Conservation (phyloP, 108 stramenopile species). For the Licmophora abbreviata region DNA sequence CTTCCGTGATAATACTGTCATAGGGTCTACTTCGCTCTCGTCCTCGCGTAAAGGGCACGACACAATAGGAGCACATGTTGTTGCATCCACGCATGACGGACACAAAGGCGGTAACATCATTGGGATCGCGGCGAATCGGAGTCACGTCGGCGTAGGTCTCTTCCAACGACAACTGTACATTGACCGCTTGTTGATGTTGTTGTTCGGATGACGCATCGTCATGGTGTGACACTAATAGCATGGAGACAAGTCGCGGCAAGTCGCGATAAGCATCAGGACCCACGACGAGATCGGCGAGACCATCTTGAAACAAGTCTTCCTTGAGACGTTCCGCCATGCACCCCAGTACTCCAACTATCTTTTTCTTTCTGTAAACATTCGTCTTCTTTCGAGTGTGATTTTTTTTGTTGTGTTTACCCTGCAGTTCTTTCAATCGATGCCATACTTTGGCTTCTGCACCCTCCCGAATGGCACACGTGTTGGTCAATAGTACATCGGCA, state of each 20-base stretch:
- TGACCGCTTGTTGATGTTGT: constrained; percentile 50
- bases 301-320: constrained; percentile 79
- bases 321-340: constrained; percentile 99
- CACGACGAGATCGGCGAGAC: constrained; percentile 87
- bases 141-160: constrained; percentile 98
- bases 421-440: constrained; percentile 70
- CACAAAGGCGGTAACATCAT: constrained; percentile 80
- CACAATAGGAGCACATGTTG: constrained; percentile 96
- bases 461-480: constrained; percentile 99
- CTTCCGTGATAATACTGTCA: constrained; percentile 83
- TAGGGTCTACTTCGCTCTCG: constrained; percentile 90
- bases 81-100: constrained; percentile 97
- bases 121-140: constrained; percentile 63
- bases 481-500: constrained; percentile 85
- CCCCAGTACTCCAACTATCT: constrained; percentile 93
- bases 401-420: constrained; percentile 20
- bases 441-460: constrained; percentile 96
- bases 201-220: constrained; percentile 1
- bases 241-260: constrained; percentile 80
- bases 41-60: constrained; percentile 95
- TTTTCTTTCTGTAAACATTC: constrained; percentile 21
- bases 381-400: background rate
- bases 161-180: constrained; percentile 86
- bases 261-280: constrained; percentile 99
- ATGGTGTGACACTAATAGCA: constrained; percentile 18